These are phyloP conservation scores for Beauveria rudraprayagi DNA, from an alignment of 2,329 filamentous ascomycete species.

Conservation along the genomic window DNA sequence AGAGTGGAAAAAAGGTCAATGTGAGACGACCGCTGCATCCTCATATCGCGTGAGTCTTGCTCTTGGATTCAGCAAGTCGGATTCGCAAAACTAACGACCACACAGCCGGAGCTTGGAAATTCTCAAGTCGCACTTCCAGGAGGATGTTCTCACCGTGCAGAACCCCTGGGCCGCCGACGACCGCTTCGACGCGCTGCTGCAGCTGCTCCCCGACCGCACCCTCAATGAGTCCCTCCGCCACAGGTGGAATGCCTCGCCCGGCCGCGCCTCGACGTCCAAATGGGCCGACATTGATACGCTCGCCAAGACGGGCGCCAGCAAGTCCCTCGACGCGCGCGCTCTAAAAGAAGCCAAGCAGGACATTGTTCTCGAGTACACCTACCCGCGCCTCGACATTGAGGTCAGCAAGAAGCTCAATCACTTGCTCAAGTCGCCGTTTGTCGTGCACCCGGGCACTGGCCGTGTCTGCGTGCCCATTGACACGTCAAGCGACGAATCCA, in stretches of 20 bases:
- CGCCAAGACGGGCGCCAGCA: conserved; percentile 67
- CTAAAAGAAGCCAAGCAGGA: conserved; percentile 90
- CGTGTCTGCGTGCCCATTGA: conserved; percentile 95
- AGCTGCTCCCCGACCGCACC: conserved; percentile 72
- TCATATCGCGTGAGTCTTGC: conserved; percentile 58
- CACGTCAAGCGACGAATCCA: conserved; percentile 37
- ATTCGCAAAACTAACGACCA: background rate
- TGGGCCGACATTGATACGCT: conserved; percentile 91
- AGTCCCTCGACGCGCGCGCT: conserved; percentile 61
- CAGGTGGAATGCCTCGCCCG: conserved; percentile 84
- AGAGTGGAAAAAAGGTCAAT: conserved; percentile 82
- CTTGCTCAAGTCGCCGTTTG: conserved; percentile 93
- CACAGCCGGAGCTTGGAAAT: conserved; percentile 72
- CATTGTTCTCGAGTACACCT: conserved; percentile 94
- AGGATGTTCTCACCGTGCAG: conserved; percentile 73
- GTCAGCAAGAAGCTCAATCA: conserved; percentile 98
- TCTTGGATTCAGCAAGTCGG: too few species aligned
- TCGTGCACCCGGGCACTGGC: conserved; percentile 90
- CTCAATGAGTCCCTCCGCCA: conserved; percentile 73
- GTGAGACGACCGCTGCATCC: conserved; percentile 79
- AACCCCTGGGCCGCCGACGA: conserved; percentile 72
- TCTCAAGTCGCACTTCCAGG: conserved; percentile 74
- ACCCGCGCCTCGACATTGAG: conserved; percentile 91
- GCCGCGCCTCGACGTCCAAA: conserved; percentile 68
- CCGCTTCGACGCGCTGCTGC: conserved; percentile 68